Conservation (phyloP, 192 early-diverging fungal genomes). For the Coemansia biformis region DNA sequence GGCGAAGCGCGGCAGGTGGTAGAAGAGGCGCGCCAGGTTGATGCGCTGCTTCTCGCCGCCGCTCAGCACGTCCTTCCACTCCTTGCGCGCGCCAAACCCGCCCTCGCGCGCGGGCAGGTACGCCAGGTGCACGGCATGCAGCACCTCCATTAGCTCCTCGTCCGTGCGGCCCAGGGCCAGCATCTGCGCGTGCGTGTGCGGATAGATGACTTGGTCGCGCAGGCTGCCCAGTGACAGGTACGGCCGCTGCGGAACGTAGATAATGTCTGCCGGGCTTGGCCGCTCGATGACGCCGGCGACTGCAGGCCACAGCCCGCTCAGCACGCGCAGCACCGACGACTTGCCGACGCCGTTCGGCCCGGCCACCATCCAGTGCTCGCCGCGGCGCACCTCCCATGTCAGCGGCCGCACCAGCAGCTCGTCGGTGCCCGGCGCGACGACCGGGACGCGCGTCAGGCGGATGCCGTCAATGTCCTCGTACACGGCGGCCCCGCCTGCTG, state of each 20-base stretch:
- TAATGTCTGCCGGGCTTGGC: conserved; percentile 78
- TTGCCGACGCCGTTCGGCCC: conserved; percentile 96
- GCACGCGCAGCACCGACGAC: conserved; percentile 90
- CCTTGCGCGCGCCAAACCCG: conserved; percentile 79
- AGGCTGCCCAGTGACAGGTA: conserved; percentile 90
- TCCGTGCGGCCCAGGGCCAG: conserved; percentile 63
- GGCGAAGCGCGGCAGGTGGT: conserved; percentile 90
- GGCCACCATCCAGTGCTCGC: conserved; percentile 85
- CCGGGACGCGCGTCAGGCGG: conserved; percentile 83
- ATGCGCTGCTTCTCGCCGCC: conserved; percentile 96
- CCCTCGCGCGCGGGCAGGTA: conserved; percentile 84
- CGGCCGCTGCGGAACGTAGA: conserved; percentile 97
- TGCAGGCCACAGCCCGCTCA: conserved; percentile 93
- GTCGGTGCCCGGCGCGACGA: conserved; percentile 92
- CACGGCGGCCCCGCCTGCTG: no score
- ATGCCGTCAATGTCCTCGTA: conserved; percentile 77
- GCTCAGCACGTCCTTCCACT: conserved; percentile 88
- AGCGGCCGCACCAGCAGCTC: conserved; percentile 85
- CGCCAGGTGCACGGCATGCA: conserved; percentile 77
- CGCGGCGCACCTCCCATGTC: conserved; percentile 81
- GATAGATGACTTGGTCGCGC: conserved; percentile 97
- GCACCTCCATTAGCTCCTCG: conserved; percentile 67
- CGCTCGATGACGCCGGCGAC: conserved; percentile 74
- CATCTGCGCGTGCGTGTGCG: conserved; percentile 84
- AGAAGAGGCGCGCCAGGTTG: conserved; percentile 94